A percentile compares a stretch with the other conserved stretches of the same genome.
These are phyloP conservation scores for Trametes villosa DNA, from an alignment of 768 basidiomycete genomes.

Conservation along the genomic window DNA sequence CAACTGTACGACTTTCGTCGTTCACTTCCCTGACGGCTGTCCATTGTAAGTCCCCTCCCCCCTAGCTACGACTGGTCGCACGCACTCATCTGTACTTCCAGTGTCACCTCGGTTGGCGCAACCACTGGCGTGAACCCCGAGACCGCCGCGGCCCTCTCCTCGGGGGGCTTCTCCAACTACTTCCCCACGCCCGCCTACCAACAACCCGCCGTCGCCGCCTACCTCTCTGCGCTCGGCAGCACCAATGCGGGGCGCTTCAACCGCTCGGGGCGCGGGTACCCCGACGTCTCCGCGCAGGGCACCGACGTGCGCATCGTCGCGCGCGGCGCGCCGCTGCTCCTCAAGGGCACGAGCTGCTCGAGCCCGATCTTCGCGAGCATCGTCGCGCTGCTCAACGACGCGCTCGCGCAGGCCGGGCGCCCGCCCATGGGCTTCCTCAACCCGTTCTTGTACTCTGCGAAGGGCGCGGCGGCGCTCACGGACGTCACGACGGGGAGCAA, in stretches of 20 bases:
- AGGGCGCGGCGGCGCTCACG: too few species aligned
- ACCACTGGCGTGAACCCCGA: conserved; percentile 36
- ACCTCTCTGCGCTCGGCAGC: conserved; percentile 38
- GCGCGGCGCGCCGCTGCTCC: conserved; percentile 19
- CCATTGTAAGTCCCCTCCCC: conserved; percentile 33
- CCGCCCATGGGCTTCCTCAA: conserved; percentile 36
- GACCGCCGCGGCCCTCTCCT: conserved; percentile 36
- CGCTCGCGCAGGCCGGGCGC: conserved; percentile 33
- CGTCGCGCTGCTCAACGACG: conserved; percentile 39
- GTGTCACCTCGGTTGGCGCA: conserved; percentile 42
- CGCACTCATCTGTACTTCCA: conserved; percentile 21
- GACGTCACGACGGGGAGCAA: too few species aligned
- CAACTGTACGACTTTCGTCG: conserved; percentile 37
- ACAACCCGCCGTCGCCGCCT: conserved; percentile 39
- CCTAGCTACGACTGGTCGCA: neutral
- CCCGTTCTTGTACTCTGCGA: too few species aligned
- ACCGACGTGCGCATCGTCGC: conserved; percentile 35
- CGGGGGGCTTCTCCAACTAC: conserved; percentile 42
- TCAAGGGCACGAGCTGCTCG: conserved; percentile 38
- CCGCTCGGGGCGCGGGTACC: conserved; percentile 47
- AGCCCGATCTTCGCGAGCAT: conserved; percentile 39
- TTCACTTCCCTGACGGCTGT: conserved; percentile 41
- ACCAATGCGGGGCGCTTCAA: conserved; percentile 36
- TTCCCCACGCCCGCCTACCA: conserved; percentile 45
- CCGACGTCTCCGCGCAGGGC: conserved; percentile 51